A percentile compares a stretch with the other conserved stretches of the same genome.
Evolutionary conservation across 805 yeast genomes (phyloP).

Genomic region (baker's yeast (Saccharomyces cerevisiae)): DNA sequence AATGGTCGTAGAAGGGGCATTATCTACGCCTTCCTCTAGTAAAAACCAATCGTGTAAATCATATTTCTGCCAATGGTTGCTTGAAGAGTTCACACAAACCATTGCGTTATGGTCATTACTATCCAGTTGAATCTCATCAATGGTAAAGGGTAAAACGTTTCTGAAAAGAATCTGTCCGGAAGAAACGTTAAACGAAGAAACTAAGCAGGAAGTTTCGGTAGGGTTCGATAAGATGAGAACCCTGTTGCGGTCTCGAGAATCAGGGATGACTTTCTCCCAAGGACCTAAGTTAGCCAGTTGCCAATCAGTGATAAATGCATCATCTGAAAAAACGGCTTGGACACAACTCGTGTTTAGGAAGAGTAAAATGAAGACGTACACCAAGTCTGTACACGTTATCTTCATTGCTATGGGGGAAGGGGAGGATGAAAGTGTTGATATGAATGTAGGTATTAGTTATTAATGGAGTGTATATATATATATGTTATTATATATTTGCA

Average conservation of each 20-base stretch:
- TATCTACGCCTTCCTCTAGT: background rate
- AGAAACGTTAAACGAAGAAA: conserved; percentile 32
- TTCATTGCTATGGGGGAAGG: background rate
- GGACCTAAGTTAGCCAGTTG: conserved; percentile 39
- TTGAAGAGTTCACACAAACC: conserved; percentile 1
- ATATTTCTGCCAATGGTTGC: conserved; percentile 2
- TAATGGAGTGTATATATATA: background rate
- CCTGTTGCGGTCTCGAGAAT: conserved; percentile 10
- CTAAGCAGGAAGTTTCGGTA: conserved; percentile 10
- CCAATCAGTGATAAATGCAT: conserved; percentile 51
- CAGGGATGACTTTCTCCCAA: conserved; percentile 23
- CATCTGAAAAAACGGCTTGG: conserved; percentile 38
- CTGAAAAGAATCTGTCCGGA: conserved; percentile 32
- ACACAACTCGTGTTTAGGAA: conserved; percentile 3
- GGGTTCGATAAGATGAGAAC: conserved; percentile 24
- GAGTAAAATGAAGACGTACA: background rate
- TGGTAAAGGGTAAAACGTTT: conserved; percentile 16
- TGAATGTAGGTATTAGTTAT: background rate
- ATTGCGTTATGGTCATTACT: conserved; percentile 6
- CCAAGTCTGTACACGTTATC: background rate
- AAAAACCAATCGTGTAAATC: conserved; percentile 18
- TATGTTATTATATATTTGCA: background rate
- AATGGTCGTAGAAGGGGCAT: background rate
- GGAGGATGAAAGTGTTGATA: background rate
- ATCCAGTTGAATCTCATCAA: conserved; percentile 10